Conservation (phyloP, 1,139 yeast genomes). For the Sugiyamaella neomexicana region DNA sequence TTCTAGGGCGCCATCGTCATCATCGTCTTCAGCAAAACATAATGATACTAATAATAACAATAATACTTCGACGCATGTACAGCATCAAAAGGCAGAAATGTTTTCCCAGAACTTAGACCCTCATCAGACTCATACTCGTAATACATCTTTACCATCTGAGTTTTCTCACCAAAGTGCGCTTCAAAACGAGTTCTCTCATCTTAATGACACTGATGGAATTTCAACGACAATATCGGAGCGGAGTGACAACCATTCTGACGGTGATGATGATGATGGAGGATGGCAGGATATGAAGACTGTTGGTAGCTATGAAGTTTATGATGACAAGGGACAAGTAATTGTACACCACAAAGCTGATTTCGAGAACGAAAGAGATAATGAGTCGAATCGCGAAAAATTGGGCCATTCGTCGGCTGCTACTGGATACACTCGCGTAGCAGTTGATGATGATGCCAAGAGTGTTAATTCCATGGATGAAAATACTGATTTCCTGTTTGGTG, state of each 20-base stretch:
- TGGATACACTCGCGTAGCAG: constrained; percentile 89
- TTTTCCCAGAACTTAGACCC: constrained; percentile 17
- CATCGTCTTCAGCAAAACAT: background rate
- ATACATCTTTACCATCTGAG: constrained; percentile 24
- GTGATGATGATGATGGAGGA: constrained; percentile 29
- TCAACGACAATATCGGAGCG: background rate
- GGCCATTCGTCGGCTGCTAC: constrained; percentile 36
- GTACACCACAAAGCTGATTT: constrained; percentile 32
- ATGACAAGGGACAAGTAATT: constrained; percentile 54
- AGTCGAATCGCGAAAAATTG: constrained; percentile 24
- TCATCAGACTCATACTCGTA: constrained; percentile 11
- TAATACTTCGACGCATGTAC: background rate
- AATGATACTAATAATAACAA: no score
- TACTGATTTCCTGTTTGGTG: constrained; percentile 77
- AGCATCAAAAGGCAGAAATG: constrained; percentile 3
- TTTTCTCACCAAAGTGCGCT: constrained; percentile 27
- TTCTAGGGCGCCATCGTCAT: background rate
- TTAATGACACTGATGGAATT: background rate
- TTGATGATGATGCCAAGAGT: constrained; percentile 82
- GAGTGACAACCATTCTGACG: constrained; percentile 6
- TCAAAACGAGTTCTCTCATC: constrained; percentile 16
- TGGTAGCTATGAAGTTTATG: constrained; percentile 58
- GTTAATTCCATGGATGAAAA: constrained; percentile 66
- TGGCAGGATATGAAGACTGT: constrained; percentile 67
- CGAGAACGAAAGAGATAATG: constrained; percentile 21